These are phyloP conservation scores for Magnusiomyces tetraspermus DNA, from an alignment of 1,139 yeast species.

Conservation along the genomic window DNA sequence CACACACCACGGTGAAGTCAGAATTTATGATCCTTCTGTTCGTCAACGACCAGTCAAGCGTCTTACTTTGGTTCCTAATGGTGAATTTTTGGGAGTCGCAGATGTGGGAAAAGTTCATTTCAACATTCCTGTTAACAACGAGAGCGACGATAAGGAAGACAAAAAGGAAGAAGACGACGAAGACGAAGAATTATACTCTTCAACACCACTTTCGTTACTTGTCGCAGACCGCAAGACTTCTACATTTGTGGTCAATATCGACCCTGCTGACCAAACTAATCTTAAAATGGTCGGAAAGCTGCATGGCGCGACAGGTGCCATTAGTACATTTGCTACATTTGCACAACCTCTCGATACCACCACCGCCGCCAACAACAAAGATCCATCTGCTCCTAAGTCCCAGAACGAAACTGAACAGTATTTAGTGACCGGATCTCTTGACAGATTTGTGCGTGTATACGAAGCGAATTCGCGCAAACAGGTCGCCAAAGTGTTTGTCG, in stretches of 20 bases:
- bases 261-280: constrained; percentile 5
- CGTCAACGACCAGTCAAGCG: constrained; percentile 25
- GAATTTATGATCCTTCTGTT: constrained; percentile 30
- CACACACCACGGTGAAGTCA: constrained; percentile 56
- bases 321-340: constrained; percentile 17
- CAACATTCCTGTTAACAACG: neutral
- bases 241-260: constrained; percentile 17
- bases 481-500: constrained; percentile 63
- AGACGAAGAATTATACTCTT: constrained; percentile 13
- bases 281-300: constrained; percentile 19
- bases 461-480: constrained; percentile 49
- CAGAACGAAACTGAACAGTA: constrained; percentile 11
- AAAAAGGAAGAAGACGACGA: constrained; percentile 10
- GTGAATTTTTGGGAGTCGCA: constrained; percentile 5
- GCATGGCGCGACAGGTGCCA: constrained; percentile 18
- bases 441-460: constrained; percentile 73
- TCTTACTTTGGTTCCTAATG: constrained; percentile 4
- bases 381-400: constrained; percentile 2
- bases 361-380: neutral
- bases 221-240: constrained; percentile 23
- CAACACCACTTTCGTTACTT: constrained; percentile 11
- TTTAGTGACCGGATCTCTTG: constrained; percentile 69
- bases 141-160: neutral
- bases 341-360: neutral
- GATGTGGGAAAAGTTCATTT: constrained; percentile 2